These are phyloP conservation scores for Spergularia marina DNA, from an alignment of 148 eudicot species.

Conservation along the genomic window DNA sequence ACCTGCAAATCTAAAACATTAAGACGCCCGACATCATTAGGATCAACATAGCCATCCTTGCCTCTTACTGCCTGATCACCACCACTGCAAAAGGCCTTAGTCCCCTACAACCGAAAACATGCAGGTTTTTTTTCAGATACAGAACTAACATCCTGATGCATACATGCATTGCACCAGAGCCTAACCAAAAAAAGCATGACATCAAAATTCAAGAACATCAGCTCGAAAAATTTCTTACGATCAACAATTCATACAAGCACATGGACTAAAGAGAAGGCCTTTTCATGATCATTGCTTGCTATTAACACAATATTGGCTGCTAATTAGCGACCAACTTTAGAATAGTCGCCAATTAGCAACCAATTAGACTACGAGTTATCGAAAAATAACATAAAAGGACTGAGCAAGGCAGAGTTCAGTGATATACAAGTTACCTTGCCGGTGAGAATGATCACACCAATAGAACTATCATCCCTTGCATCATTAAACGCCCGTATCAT, in stretches of 20 bases:
- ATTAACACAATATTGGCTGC: too few species aligned
- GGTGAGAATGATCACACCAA: constrained; percentile 89
- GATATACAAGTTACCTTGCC: constrained; percentile 60
- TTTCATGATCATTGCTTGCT: too few species aligned
- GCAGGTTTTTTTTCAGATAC: neutral
- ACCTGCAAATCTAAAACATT: constrained; percentile 97
- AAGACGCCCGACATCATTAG: constrained; percentile 68
- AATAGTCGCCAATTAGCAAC: too few species aligned
- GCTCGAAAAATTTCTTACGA: neutral
- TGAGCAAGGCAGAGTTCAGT: neutral
- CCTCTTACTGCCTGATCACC: constrained; percentile 85
- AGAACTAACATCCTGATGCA: neutral
- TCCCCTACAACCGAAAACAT: constrained; percentile 54
- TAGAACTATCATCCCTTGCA: constrained; percentile 80
- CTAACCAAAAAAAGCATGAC: neutral
- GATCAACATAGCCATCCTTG: constrained; percentile 81
- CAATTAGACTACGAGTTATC: neutral
- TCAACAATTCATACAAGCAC: neutral
- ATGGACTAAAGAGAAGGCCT: too few species aligned
- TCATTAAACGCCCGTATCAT: constrained; percentile 79
- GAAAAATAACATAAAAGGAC: neutral
- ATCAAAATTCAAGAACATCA: neutral
- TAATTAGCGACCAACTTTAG: too few species aligned
- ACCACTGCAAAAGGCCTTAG: constrained; percentile 95
- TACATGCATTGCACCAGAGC: neutral